These are phyloP conservation scores for Monosporozyma unispora DNA, from an alignment of 805 yeast species.

Conservation along the genomic window DNA sequence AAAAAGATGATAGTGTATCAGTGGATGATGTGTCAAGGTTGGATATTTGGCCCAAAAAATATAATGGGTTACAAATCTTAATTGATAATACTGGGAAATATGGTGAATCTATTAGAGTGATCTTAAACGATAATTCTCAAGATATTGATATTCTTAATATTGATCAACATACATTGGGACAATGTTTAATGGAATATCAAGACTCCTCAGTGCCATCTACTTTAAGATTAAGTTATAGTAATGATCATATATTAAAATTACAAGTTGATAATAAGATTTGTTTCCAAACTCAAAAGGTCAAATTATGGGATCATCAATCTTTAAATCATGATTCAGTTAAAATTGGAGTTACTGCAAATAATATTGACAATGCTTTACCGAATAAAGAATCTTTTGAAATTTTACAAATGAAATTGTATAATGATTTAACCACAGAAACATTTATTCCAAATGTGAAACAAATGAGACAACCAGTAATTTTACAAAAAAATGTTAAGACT, in stretches of 20 bases:
- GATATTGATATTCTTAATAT: slow-evolving; percentile 20
- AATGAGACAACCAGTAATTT: slow-evolving; percentile 38
- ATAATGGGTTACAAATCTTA: slow-evolving; percentile 56
- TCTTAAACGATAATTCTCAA: slow-evolving; percentile 49
- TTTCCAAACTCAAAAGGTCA: slow-evolving; percentile 51
- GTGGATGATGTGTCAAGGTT: slow-evolving; percentile 19
- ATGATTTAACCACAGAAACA: slow-evolving; percentile 44
- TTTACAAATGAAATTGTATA: slow-evolving; percentile 47
- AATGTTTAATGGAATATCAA: slow-evolving; percentile 51
- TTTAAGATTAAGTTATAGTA: slow-evolving; percentile 48
- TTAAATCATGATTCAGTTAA: slow-evolving; percentile 25
- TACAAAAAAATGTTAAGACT: slow-evolving; percentile 33
- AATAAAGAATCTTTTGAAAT: slow-evolving; percentile 56
- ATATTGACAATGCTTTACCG: slow-evolving; percentile 24
- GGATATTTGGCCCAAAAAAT: slow-evolving; percentile 34
- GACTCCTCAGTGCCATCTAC: slow-evolving; percentile 65
- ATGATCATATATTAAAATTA: slow-evolving; percentile 43
- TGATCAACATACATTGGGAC: slow-evolving; percentile 37
- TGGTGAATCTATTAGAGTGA: slow-evolving; percentile 48
- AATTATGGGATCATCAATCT: slow-evolving; percentile 29
- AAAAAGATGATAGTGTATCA: slow-evolving; percentile 6
- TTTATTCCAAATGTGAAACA: slow-evolving; percentile 46
- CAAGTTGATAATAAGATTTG: slow-evolving; percentile 66
- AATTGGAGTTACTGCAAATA: slow-evolving; percentile 47
- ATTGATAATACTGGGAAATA: slow-evolving; percentile 43